Evolutionary conservation across 176 grass and related monocot species (phyloP), one percentile per base, ranked within the genome.

Genomic region (Musa troglodytarum): DNA sequence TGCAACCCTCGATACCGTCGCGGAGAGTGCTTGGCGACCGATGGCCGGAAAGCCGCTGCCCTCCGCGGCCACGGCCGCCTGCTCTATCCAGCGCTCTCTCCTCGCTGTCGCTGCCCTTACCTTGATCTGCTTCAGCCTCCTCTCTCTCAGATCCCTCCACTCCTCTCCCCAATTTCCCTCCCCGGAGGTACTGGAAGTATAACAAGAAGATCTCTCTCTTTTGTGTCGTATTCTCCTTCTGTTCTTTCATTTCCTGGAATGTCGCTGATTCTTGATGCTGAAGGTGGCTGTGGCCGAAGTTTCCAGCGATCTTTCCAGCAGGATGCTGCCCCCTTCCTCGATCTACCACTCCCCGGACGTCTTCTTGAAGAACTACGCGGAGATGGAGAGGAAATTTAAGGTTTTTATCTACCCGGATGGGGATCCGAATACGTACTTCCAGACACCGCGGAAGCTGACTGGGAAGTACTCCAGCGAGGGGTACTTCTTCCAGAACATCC

Each of bases 401-500:
- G 90, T 92, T 17, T 89, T 82, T 78, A 85, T 92, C 74, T 92
- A 92, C 73, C 90, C 95, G 54, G 95, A 99, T 28, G 95, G 95
- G 72, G 90, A 99, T 69, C 88, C 90, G 65, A 84, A 89, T 74
- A 99, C 95, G 43, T 99, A 86, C 86, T 99, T 94, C 80, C 95
- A 99, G 82, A 99, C 95, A 14, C 90, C 90, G 51, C 82, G 95
- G 77, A 99, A 99, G 88, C 89, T 94, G 29, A 99, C 88, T 0
- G 95, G 95, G 43, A 99, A 99, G 91, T 99, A 99, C 84, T 78
- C 88, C 21, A 94, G 95, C 17, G 95, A 99, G 87, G 95, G 91
- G 8, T 94, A 94, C 84, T 99, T 99, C 88, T 93, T 99, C 81
- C 88, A 99, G 86, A 99, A 99, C 81, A 94, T 94, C 68, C 84